These are phyloP conservation scores for Candida pseudoglaebosa DNA, from an alignment of 805 yeast species.

Conservation along the genomic window DNA sequence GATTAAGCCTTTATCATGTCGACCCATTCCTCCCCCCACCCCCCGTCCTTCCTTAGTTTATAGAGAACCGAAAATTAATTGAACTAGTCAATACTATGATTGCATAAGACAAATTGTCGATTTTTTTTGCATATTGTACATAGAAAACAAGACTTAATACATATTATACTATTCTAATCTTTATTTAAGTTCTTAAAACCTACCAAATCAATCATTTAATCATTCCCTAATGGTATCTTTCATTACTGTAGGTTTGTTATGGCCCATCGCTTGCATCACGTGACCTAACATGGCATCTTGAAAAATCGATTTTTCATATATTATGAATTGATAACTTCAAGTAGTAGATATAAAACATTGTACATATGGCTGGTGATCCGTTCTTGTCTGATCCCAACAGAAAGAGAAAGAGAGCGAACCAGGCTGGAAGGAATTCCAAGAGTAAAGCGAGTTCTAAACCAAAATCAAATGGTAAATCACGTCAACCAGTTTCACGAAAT, in stretches of 20 bases:
- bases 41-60: too few relatives aligned
- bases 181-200: too few relatives aligned
- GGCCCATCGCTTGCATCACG: neutral
- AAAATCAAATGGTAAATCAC: conserved; percentile 9
- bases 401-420: conserved; percentile 41
- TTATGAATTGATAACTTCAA: neutral
- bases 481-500: conserved; percentile 11
- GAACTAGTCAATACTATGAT: too few relatives aligned
- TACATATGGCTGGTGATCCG: conserved; percentile 52
- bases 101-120: neutral
- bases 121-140: neutral
- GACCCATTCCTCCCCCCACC: too few relatives aligned
- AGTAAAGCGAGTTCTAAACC: conserved; percentile 8
- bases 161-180: neutral
- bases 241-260: too few relatives aligned
- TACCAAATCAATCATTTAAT: too few relatives aligned
- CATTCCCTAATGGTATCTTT: too few relatives aligned
- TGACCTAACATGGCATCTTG: neutral
- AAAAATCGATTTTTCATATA: conserved; percentile 1
- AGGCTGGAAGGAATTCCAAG: conserved; percentile 17
- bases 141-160: neutral
- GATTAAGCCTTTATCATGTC: too few relatives aligned
- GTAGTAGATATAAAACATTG: neutral
- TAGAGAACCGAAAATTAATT: too few relatives aligned
- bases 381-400: conserved; percentile 59